Percentiles rank a stretch among this genome's conserved stretches.
Evolutionary conservation across 129 eudicot species (phyloP).

Genomic region (Escallonia rubra): DNA sequence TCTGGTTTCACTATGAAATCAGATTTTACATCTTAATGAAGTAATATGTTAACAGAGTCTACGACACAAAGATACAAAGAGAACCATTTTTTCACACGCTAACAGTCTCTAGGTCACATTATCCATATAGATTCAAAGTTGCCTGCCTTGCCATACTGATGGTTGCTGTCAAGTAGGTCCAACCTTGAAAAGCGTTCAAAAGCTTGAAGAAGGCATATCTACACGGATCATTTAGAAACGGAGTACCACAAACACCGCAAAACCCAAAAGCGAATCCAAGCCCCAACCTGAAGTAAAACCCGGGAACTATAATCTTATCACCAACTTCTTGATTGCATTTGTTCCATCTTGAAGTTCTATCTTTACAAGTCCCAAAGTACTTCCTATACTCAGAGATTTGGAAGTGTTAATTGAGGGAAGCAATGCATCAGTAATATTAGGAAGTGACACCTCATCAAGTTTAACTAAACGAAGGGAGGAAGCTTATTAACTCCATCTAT

Average conservation of each 20-base stretch:
- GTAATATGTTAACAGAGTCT: too few relatives aligned
- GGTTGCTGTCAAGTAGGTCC: neutral
- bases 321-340: slow-evolving; percentile 6
- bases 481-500: too few relatives aligned
- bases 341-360: too few relatives aligned
- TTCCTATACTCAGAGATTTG: too few relatives aligned
- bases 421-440: neutral
- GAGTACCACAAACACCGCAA: slow-evolving; percentile 8
- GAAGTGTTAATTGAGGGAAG: too few relatives aligned
- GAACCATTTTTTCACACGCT: too few relatives aligned
- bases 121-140: too few relatives aligned
- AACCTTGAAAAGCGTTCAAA: neutral
- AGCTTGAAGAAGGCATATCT: neutral
- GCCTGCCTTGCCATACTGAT: neutral
- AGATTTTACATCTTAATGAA: too few relatives aligned
- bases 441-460: slow-evolving; percentile 44
- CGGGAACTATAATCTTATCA: slow-evolving; percentile 5
- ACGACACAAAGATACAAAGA: too few relatives aligned
- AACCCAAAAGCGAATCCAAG: slow-evolving; percentile 9
- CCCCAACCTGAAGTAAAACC: slow-evolving; percentile 17
- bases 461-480: neutral
- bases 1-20: too few relatives aligned
- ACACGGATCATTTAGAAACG: neutral
- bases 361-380: too few relatives aligned
- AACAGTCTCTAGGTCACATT: too few relatives aligned